phyloP scores from a whole-genome alignment of 495 filamentous ascomycete genomes.

The Tuber magnatum region DNA sequence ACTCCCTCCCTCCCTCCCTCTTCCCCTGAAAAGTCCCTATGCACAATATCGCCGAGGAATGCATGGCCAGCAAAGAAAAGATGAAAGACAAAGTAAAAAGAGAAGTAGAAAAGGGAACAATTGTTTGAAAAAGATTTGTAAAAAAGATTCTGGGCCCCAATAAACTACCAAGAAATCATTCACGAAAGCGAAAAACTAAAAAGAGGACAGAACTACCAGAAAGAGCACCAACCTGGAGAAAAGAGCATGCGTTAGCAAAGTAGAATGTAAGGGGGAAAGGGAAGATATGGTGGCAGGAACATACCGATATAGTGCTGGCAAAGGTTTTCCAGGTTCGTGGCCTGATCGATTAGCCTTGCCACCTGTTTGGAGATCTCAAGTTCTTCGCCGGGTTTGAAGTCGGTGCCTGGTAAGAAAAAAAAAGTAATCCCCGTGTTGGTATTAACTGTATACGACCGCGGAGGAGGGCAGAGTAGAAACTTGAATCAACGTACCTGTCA shows the following conservation, averaged over 20 bases:
- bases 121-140: not conserved
- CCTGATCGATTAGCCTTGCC: slow-evolving; percentile 85
- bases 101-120: not conserved
- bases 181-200: not conserved
- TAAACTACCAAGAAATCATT: not conserved
- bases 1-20: not conserved
- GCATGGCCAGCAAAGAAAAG: not conserved
- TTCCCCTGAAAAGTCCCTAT: not conserved
- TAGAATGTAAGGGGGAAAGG: not conserved
- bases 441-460: not conserved
- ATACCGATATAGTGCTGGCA: slow-evolving; percentile 95
- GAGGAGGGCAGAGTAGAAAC: not conserved
- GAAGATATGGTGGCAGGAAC: not conserved
- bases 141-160: not conserved
- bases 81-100: not conserved
- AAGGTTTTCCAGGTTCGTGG: slow-evolving; percentile 92
- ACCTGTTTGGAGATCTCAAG: slow-evolving; percentile 82
- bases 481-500: slow-evolving; percentile 53
- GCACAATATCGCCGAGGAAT: slow-evolving; percentile 1
- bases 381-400: slow-evolving; percentile 66
- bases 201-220: slow-evolving; percentile 26
- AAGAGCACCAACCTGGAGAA: slow-evolving; percentile 38
- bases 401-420: slow-evolving; percentile 37
- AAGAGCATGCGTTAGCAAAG: not conserved
- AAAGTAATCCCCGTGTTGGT: not conserved